Conservation (phyloP, 139 green algal genomes). For the Micractinium conductrix region DNA sequence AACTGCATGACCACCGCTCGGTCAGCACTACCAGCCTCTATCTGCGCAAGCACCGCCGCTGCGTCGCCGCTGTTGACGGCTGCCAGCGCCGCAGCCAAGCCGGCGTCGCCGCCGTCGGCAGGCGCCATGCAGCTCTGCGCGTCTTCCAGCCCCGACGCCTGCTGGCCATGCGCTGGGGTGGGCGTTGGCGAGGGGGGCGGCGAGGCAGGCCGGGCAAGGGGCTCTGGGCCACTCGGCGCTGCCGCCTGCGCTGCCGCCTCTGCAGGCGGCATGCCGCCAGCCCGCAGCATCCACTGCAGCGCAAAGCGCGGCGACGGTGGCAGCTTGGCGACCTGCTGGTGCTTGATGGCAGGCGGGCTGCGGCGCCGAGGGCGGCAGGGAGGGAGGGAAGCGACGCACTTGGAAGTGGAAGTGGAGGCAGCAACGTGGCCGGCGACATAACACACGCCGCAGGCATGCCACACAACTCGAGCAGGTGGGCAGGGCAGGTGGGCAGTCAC, state of each 20-base stretch:
- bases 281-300: neutral
- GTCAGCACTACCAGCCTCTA: too few relatives aligned
- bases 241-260: neutral
- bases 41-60: neutral
- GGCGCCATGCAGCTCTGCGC: constrained; percentile 12
- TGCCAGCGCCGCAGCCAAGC: neutral
- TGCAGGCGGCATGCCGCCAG: neutral
- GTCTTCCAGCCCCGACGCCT: neutral
- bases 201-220: too few relatives aligned
- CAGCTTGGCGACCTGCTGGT: neutral
- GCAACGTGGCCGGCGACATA: neutral
- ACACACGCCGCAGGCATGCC: too few relatives aligned
- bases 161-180: too few relatives aligned
- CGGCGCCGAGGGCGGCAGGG: too few relatives aligned
- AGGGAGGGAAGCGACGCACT: neutral
- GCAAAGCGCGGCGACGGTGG: too few relatives aligned
- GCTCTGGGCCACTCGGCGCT: too few relatives aligned
- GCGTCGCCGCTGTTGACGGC: neutral
- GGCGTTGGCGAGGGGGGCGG: too few relatives aligned
- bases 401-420: neutral
- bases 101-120: too few relatives aligned
- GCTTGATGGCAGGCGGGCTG: neutral
- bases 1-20: too few relatives aligned
- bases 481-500: too few relatives aligned
- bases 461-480: too few relatives aligned